Percentiles rank a stretch among this genome's conserved stretches.
Evolutionary conservation across 306 rosid species (phyloP).

Genomic region (Mucuna pruriens): DNA sequence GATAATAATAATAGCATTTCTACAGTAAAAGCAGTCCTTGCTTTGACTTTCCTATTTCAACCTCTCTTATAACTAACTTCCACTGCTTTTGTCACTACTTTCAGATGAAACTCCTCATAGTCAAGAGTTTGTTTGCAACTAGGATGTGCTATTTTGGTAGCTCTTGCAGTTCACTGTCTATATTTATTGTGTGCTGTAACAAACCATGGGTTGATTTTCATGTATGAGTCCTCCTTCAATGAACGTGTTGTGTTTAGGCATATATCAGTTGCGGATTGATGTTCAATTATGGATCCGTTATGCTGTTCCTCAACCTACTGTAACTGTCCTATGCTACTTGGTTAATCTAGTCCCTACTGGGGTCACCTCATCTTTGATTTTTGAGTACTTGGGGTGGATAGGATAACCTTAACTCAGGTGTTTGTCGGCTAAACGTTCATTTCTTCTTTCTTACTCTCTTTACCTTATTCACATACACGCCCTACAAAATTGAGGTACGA

Average conservation of each 20-base stretch:
- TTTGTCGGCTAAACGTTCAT: conserved; percentile 59
- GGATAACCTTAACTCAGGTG: conserved; percentile 35
- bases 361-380: conserved; percentile 25
- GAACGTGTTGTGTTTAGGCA: conserved; percentile 24
- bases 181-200: conserved; percentile 41
- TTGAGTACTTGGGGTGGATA: conserved; percentile 24
- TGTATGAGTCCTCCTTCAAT: conserved; percentile 30
- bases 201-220: conserved; percentile 2
- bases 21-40: not conserved
- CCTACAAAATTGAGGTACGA: conserved; percentile 30
- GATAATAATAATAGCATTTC: not conserved
- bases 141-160: conserved; percentile 25
- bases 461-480: not conserved
- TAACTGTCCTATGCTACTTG: conserved; percentile 22
- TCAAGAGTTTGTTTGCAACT: conserved; percentile 20
- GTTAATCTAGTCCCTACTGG: conserved; percentile 18
- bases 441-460: conserved; percentile 34
- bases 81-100: not conserved
- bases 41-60: conserved; percentile 31
- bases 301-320: conserved; percentile 21
- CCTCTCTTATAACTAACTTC: conserved; percentile 11
- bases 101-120: conserved; percentile 16
- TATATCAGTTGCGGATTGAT: conserved; percentile 36
- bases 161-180: conserved; percentile 9
- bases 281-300: conserved; percentile 38